Base-by-base conservation (phyloP, 148 eudicot species). In the Pouteria glomerata region DNA sequence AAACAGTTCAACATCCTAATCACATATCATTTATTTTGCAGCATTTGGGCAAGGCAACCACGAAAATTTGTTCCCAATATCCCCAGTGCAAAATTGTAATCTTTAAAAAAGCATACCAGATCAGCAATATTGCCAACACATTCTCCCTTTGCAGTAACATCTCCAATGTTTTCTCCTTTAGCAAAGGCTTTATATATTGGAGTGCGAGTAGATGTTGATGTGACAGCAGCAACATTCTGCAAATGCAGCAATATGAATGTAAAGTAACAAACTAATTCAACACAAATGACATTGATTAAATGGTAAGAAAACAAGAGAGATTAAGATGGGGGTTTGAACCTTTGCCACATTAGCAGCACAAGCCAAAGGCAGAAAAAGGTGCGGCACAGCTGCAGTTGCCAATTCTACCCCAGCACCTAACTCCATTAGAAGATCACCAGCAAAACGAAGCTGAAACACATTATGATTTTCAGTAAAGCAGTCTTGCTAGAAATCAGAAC, bases 351-450 rank as follows among this genome's bases (percentile, higher is more conserved):
- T 95, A 69, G 99, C 99, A 76, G 87, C 94, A 84, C 99, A 95
- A 56, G 99, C 99, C 79, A 95, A 83, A 77, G 99, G 99, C 55
- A 95, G 87, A 79, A 95, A 95, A 50, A 95, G 87, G 73, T 95
- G 97, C 18, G 99, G 99, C 59, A 86, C 81, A 52, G 84, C 92
- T 73, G 99, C 86, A 84, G 97, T 95, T 50, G 89, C 97, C 80
- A 95, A 83, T 82, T 95, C 99, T 64, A 95, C 82, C 44, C 90
- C 99, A 72, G 99, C 99, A 77, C 99, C 99, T 72, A 95, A 75
- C 77, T 95, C 97, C 99, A 95, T 86, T 63, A 95, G 74, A 73
- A 95, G 86, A 85, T 95, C 99, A 69, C 99, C 99, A 55, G 99
- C 41, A 84, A 89, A 87, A 66, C 97, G 87, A 64, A 95, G 97